Conservation (phyloP, 805 yeast genomes). For the Nakazawaea peltata region DNA sequence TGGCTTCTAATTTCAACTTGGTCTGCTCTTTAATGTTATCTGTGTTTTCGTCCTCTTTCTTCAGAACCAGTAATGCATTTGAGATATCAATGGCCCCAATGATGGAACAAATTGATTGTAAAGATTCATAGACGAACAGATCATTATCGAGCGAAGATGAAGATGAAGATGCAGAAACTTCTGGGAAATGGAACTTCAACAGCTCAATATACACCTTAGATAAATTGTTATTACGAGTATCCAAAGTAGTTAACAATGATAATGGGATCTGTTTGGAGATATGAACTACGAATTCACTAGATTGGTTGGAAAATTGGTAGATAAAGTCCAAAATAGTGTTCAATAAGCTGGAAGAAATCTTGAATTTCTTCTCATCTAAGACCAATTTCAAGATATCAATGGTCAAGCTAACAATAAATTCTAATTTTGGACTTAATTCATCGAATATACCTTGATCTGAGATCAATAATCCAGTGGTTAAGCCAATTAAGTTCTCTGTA, state of each 20-base stretch:
- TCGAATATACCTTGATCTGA: constrained; percentile 50
- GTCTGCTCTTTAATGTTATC: constrained; percentile 24
- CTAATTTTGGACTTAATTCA: constrained; percentile 12
- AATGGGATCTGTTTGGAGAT: background rate
- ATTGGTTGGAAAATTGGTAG: constrained; percentile 54
- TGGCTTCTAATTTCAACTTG: constrained; percentile 35
- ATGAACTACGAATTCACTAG: constrained; percentile 37
- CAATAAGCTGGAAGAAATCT: constrained; percentile 34
- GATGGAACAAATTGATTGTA: constrained; percentile 16
- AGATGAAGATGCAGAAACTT: constrained; percentile 20
- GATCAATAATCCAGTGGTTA: constrained; percentile 57
- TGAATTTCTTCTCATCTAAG: constrained; percentile 17
- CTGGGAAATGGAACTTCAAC: constrained; percentile 32
- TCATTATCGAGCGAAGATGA: constrained; percentile 15
- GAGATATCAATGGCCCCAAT: constrained; percentile 24
- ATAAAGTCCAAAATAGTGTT: constrained; percentile 48
- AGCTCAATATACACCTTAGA: constrained; percentile 32
- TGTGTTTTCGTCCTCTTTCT: constrained; percentile 24
- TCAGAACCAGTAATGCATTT: background rate
- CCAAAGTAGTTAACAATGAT: background rate
- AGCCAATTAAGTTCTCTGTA: constrained; percentile 65
- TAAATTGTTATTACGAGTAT: constrained; percentile 18
- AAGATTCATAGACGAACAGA: constrained; percentile 12
- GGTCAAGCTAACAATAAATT: constrained; percentile 26
- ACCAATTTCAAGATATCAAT: constrained; percentile 28